Evolutionary conservation across 441 rosid genomes (phyloP).

Genomic region (Erodium texanum): DNA sequence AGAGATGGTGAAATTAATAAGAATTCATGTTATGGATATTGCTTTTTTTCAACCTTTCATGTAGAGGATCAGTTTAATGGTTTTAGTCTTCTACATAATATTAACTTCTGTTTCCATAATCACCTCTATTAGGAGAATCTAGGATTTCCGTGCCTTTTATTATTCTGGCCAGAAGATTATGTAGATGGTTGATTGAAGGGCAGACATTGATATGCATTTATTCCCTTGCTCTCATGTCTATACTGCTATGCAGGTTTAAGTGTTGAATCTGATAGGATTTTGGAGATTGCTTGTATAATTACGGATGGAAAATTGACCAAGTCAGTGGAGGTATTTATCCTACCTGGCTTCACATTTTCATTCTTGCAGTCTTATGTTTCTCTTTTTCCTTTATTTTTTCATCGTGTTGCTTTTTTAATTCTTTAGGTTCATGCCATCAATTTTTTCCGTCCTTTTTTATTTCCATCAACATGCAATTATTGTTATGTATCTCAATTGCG

Average conservation of each 20-base stretch:
- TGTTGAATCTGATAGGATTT: constrained; percentile 66
- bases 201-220: not conserved
- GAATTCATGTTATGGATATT: not conserved
- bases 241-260: constrained; percentile 47
- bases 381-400: not conserved
- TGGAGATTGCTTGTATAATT: constrained; percentile 90
- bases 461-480: not conserved
- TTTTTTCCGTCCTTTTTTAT: not conserved
- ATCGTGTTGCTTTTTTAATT: not conserved
- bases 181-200: not conserved
- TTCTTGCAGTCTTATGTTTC: not conserved
- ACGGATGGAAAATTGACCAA: constrained; percentile 69
- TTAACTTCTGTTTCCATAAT: not conserved
- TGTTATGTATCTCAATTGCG: not conserved
- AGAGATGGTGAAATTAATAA: not conserved
- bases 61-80: not conserved
- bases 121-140: not conserved
- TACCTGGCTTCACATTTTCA: constrained; percentile 3
- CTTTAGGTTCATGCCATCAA: not conserved
- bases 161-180: not conserved
- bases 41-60: not conserved
- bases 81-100: not conserved
- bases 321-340: constrained; percentile 57
- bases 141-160: not conserved
- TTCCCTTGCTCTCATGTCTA: not conserved